Evolutionary conservation across 805 yeast species (phyloP), one percentile per base, ranked within the genome.

Genomic region (Crinitomyces ghanaensis): DNA sequence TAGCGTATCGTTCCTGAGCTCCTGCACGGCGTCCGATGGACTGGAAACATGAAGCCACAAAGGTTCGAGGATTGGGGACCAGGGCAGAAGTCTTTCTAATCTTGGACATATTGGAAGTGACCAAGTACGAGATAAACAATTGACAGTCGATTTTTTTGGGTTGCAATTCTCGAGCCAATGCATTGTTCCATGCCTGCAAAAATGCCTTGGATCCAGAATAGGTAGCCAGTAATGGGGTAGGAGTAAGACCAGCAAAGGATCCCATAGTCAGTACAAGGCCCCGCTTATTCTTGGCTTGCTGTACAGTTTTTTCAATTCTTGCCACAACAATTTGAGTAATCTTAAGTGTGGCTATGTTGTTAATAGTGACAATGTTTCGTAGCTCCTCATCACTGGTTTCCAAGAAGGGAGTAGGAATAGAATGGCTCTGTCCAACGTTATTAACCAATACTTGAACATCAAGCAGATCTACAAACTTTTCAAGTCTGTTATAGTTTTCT

Each of bases 191-290:
- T 38, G 75, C 72, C 62, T 91, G 96, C 53, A 91, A 67, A 57
- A 91, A 91, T 5, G 94, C 84, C 63, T 91, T 91, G 30, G 96
- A 84, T 16, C 98, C 98, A 13, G 96, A 80, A 63, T 91, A 91
- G 7, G 86, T 80, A 13, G 97, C 94, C 47, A 91, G 68, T 46
- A 74, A 68, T 15, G 98, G 97, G 8, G 95, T 77, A 36, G 98
- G 97, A 30, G 83, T 65, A 45, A 86, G 67, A 3, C 97, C 98
- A 34, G 95, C 94, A 53, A 91, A 88, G 3, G 97, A 88, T 28
- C 97, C 96, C 95, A 91, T 83, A 19, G 91, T 85, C 46, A 91
- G 65, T 39, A 91, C 72, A 49, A 91, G 68, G 25, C 94, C 95
- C 18, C 57, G 53, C 26, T 46, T 43, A 14, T 50, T 44, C 16